Percentiles rank a stretch among this genome's conserved stretches.
These are phyloP conservation scores for Neofusicoccum sp. DNA, from an alignment of 2,329 filamentous ascomycete species.

Conservation along the genomic window DNA sequence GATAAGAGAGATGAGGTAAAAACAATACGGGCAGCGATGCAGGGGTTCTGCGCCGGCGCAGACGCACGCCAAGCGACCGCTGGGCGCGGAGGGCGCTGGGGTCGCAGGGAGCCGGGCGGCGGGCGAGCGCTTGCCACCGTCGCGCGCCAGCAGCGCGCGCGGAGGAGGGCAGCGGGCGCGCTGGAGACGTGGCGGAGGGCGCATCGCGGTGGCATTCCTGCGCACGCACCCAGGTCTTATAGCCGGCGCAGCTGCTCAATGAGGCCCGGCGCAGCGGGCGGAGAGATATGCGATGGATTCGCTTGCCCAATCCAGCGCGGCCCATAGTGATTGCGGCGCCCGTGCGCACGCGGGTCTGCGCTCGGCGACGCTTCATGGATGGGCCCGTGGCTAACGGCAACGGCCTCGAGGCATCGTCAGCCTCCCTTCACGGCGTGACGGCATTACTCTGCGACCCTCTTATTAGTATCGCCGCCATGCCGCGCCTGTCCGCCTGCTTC, in stretches of 20 bases:
- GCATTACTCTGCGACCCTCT: conserved; percentile 10
- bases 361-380: conserved; percentile 8
- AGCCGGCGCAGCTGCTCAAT: not conserved
- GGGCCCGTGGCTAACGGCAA: conserved; percentile 14
- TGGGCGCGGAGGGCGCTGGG: not conserved
- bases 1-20: conserved; percentile 15
- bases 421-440: conserved; percentile 14
- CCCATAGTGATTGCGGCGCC: not conserved
- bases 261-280: conserved; percentile 4
- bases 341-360: conserved; percentile 6
- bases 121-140: not conserved
- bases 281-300: conserved; percentile 9
- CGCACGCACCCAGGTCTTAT: not conserved
- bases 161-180: not conserved
- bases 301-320: conserved; percentile 15
- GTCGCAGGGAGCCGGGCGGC: not conserved
- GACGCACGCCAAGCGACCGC: conserved; percentile 10
- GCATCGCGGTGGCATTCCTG: not conserved
- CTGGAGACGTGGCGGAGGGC: not conserved
- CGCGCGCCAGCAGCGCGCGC: not conserved
- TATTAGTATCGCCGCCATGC: conserved; percentile 15
- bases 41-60: conserved; percentile 5
- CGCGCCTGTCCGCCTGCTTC: not conserved
- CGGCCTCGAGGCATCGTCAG: conserved; percentile 5
- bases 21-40: conserved; percentile 1